Conservation (phyloP, 208 protist genomes). For the Leishmania aethiopica region DNA sequence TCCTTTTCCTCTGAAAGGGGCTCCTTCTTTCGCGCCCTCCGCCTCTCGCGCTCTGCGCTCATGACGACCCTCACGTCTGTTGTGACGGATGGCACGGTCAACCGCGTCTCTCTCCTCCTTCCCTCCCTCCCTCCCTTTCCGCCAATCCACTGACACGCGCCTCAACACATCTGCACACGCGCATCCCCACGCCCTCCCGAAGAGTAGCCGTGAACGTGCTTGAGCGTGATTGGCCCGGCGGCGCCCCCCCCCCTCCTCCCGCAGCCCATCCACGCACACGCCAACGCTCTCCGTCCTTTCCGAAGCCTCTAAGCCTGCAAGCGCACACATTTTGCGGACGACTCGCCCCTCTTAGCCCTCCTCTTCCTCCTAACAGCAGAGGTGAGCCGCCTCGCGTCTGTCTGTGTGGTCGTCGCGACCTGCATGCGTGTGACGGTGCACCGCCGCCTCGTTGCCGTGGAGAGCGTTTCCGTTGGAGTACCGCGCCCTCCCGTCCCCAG, state of each 20-base stretch:
- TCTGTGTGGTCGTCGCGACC: not conserved
- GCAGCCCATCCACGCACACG: not conserved
- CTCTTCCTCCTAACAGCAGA: not conserved
- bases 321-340: not conserved
- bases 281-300: not conserved
- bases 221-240: not conserved
- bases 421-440: not conserved
- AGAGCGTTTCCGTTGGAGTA: not conserved
- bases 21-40: too few species aligned
- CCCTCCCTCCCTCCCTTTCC: too few species aligned
- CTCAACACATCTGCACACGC: not conserved
- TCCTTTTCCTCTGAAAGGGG: not conserved
- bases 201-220: not conserved
- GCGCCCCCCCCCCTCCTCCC: not conserved
- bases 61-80: not conserved
- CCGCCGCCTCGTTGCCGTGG: not conserved
- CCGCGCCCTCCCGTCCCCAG: not conserved
- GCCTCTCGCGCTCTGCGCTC: too few species aligned
- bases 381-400: not conserved
- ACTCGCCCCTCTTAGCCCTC: not conserved
- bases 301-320: not conserved
- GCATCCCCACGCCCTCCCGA: not conserved
- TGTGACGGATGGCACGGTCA: not conserved
- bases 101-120: not conserved
- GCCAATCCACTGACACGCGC: not conserved